phyloP scores from a whole-genome alignment of 2,329 filamentous ascomycete genomes.

The Laburnicola sp. region DNA sequence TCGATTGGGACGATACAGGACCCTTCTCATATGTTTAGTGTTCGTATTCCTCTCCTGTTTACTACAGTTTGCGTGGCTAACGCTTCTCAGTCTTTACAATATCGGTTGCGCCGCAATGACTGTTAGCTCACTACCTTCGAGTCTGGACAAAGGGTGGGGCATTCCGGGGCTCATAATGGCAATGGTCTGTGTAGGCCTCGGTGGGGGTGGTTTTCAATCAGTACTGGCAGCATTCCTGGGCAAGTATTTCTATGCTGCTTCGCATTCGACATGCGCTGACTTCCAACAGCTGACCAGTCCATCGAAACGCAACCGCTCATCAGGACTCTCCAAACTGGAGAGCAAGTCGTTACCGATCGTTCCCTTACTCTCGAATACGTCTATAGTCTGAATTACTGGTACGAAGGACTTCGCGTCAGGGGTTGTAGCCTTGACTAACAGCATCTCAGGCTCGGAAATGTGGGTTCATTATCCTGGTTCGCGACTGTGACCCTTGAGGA shows the following conservation, averaged over 20 bases:
- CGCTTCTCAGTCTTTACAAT: conserved; percentile 22
- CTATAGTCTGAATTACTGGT: conserved; percentile 48
- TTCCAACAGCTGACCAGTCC: conserved; percentile 41
- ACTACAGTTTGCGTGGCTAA: background rate
- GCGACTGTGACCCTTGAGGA: conserved; percentile 70
- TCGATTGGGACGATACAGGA: conserved; percentile 46
- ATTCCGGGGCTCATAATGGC: conserved; percentile 31
- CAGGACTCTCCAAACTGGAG: conserved; percentile 30
- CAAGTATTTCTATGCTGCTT: conserved; percentile 8
- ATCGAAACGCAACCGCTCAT: conserved; percentile 23
- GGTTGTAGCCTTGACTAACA: background rate
- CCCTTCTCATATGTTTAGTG: conserved; percentile 37
- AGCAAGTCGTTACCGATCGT: conserved; percentile 40
- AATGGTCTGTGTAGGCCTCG: conserved; percentile 46
- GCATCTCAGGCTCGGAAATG: conserved; percentile 50
- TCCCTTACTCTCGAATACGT: conserved; percentile 45
- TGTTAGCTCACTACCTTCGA: conserved; percentile 23
- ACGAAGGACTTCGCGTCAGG: background rate
- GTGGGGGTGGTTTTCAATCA: conserved; percentile 44
- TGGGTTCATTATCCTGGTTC: conserved; percentile 67
- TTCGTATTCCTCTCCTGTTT: background rate
- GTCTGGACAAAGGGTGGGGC: conserved; percentile 27
- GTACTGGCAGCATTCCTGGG: conserved; percentile 43
- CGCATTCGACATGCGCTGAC: background rate
- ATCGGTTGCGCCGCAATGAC: conserved; percentile 28